These are phyloP conservation scores for Salvia hispanica DNA, from an alignment of 257 asterid species.

Conservation along the genomic window DNA sequence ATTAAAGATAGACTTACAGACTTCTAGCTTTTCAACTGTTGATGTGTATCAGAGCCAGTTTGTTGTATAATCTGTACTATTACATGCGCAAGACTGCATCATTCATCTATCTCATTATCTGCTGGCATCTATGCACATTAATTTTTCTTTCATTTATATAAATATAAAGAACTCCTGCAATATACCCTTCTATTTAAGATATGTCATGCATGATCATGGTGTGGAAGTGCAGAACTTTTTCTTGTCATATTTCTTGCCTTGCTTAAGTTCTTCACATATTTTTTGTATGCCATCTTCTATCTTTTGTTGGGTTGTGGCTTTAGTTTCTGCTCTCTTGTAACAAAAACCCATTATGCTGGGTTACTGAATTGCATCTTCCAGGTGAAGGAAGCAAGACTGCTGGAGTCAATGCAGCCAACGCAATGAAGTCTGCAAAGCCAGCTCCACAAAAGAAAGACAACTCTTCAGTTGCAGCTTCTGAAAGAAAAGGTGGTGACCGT, in stretches of 20 bases:
- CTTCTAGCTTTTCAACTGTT: too few relatives aligned
- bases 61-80: background rate
- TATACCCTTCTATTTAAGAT: background rate
- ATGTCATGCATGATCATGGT: background rate
- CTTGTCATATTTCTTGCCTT: slow-evolving; percentile 8
- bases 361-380: slow-evolving; percentile 34
- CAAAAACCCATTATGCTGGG: background rate
- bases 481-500: slow-evolving; percentile 66
- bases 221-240: background rate
- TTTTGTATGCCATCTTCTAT: background rate
- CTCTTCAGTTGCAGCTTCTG: slow-evolving; percentile 60
- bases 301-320: slow-evolving; percentile 9
- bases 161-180: slow-evolving; percentile 15
- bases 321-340: slow-evolving; percentile 20
- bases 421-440: slow-evolving; percentile 58
- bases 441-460: slow-evolving; percentile 65
- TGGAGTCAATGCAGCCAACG: slow-evolving; percentile 48
- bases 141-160: background rate
- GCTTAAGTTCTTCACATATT: background rate
- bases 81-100: background rate
- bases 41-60: background rate
- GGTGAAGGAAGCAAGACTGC: slow-evolving; percentile 72
- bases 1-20: too few relatives aligned
- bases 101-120: slow-evolving; percentile 4
- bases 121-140: slow-evolving; percentile 8